Conservation (phyloP, 345 rosid species). For the Linum usitatissimum region DNA sequence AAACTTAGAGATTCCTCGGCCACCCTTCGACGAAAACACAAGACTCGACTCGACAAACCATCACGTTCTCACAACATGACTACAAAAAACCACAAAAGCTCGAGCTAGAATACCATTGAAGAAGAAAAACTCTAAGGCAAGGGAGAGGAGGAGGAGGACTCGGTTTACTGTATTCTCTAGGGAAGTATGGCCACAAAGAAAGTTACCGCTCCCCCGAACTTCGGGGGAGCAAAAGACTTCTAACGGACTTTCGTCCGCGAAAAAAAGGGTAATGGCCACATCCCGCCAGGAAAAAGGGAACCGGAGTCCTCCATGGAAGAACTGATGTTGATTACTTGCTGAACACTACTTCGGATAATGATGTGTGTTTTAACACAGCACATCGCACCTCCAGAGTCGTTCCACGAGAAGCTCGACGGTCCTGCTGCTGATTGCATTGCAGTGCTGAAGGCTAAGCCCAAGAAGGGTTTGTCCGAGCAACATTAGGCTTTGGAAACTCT, state of each 20-base stretch:
- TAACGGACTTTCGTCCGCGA: background rate
- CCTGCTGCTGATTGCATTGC: constrained; percentile 48
- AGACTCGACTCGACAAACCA: background rate
- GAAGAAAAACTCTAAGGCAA: background rate
- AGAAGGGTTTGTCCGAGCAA: constrained; percentile 40
- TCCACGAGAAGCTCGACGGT: constrained; percentile 35
- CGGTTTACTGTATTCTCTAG: background rate
- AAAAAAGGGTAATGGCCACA: background rate
- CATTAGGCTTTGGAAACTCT: constrained; percentile 32
- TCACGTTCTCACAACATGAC: background rate
- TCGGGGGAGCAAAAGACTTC: background rate
- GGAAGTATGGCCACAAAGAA: background rate
- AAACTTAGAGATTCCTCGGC: background rate
- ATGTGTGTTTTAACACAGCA: constrained; percentile 29
- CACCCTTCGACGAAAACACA: background rate
- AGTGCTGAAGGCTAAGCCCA: constrained; percentile 58
- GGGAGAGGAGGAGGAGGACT: background rate
- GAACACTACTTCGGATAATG: background rate
- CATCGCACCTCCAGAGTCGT: constrained; percentile 60
- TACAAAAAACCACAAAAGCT: background rate
- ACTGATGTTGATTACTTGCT: no score
- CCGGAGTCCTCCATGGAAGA: background rate
- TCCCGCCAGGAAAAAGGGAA: background rate
- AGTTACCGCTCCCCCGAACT: background rate
- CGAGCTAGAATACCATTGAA: background rate